Base-by-base conservation (phyloP, 441 rosid genomes). In the Eugenia klotzschiana region DNA sequence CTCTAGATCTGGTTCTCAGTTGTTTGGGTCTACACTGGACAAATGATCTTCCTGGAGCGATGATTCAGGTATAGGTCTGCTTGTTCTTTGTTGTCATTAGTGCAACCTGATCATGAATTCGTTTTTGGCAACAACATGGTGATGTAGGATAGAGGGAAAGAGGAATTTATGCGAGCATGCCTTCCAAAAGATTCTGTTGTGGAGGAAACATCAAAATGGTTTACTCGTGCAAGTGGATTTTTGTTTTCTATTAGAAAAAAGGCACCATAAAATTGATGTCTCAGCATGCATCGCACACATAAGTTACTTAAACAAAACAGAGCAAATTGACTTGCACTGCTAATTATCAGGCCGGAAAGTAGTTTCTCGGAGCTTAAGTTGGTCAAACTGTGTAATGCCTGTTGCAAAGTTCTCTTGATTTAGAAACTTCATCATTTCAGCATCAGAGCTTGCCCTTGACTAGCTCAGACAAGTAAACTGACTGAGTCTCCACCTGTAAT, bases 21-120 rank as follows among this genome's bases (percentile, higher is more conserved):
- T 94, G 97, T 84, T 88, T 97, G 90, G 99, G 99, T 83, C 97
- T 97, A 81, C 99, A 97, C 54, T 97, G 99, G 98, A 94, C 98
- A 74, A 97, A 97, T 89, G 99, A 97, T 91, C 98, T 97, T 87
- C 99, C 98, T 27, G 99, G 99, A 83, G 91, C 99, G 84, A 93
- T 97, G 98, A 95, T 94, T 83, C 98, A 97, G 95, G 98, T 94
- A 80, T 79, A 80, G 80, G 25, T 33, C 80, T 51, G 82, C 54
- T 64, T 81, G 56, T 40, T 40, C 79, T 40, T 53, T 52, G 29
- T 51, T 25, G 57, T 56, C 27, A 29, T 29, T 83, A 6, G 60
- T 33, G 69, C 53, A 50, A 37, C 49, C 57, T 54, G 41, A 80
- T 50, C 58, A 1, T 9, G 77, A 64, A 41, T 64, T 20, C 25